Evolutionary conservation across 306 rosid genomes (phyloP).

Genomic region (Inga laurina): DNA sequence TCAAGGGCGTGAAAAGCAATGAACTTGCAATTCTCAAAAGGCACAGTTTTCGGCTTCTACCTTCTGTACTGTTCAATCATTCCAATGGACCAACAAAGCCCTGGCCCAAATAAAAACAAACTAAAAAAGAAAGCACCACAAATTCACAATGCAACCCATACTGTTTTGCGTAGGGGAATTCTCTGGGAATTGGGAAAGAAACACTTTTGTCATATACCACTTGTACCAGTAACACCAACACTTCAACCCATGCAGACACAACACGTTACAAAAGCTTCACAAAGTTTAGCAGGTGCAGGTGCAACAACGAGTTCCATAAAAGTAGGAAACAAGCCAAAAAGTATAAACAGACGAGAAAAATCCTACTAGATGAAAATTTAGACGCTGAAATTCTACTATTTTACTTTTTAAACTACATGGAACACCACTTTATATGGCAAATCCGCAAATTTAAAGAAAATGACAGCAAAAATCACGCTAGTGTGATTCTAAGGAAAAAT

Average conservation of each 20-base stretch:
- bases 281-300: background rate
- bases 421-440: background rate
- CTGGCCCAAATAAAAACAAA: background rate
- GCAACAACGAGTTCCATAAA: background rate
- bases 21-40: background rate
- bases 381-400: background rate
- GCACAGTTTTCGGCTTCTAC: background rate
- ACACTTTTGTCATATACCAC: background rate
- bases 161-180: background rate
- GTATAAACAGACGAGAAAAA: background rate
- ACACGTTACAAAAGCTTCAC: background rate
- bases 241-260: background rate
- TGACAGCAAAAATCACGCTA: background rate
- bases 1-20: too few relatives aligned
- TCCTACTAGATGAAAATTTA: background rate
- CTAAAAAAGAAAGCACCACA: too few relatives aligned
- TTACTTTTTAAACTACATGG: background rate
- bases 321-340: background rate
- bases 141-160: too few relatives aligned
- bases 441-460: background rate
- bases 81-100: background rate
- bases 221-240: background rate
- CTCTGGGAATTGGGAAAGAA: background rate
- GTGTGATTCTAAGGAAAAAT: slow-evolving; percentile 23
- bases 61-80: background rate